phyloP scores from a whole-genome alignment of 1,284 basidiomycete genomes.

The Ceratobasidium sp. region DNA sequence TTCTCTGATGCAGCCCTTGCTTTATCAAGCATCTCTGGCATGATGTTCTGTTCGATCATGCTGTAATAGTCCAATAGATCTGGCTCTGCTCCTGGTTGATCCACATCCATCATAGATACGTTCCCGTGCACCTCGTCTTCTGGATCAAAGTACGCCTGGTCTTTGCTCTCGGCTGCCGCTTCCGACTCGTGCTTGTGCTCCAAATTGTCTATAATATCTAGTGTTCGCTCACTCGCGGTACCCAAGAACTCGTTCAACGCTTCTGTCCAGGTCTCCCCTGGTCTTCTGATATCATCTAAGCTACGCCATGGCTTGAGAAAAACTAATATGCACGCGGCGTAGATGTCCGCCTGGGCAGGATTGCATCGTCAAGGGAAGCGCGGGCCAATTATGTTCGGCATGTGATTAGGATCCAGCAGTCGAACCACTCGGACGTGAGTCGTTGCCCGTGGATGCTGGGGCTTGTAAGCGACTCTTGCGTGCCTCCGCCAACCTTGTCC shows the following conservation, averaged over 20 bases:
- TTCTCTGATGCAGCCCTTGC: neutral
- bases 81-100: neutral
- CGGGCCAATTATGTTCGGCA: constrained; percentile 31
- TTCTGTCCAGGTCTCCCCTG: constrained; percentile 9
- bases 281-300: neutral
- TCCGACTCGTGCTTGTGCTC: neutral
- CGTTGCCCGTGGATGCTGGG: neutral
- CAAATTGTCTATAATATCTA: neutral
- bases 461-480: neutral
- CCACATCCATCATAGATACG: neutral
- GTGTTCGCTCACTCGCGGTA: neutral
- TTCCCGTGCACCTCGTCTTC: neutral
- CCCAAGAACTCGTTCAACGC: constrained; percentile 22
- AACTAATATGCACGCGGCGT: constrained; percentile 1
- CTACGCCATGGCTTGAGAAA: constrained; percentile 37
- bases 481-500: neutral
- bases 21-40: neutral
- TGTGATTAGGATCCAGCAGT: constrained; percentile 2
- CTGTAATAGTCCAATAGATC: neutral
- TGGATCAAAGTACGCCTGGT: neutral
- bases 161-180: constrained; percentile 1
- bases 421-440: constrained; percentile 20
- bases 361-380: constrained; percentile 16
- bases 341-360: neutral
- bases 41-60: neutral